phyloP scores from a whole-genome alignment of 345 rosid species.

The Acer negundo region DNA sequence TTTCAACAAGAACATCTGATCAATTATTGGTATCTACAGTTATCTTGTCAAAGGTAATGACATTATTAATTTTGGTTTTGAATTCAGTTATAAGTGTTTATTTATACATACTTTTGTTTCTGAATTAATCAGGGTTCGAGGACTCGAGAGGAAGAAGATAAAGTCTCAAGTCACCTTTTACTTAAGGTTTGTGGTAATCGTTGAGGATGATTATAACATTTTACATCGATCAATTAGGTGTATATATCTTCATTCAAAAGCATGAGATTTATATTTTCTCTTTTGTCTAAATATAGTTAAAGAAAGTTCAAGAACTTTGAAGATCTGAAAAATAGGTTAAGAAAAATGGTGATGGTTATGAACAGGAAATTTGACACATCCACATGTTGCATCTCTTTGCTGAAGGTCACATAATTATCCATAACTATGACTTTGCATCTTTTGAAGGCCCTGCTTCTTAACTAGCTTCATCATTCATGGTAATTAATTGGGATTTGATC shows the following conservation, averaged over 20 bases:
- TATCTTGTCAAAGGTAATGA: conserved; percentile 66
- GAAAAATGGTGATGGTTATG: background rate
- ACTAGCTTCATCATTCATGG: conserved; percentile 1
- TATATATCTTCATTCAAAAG: background rate
- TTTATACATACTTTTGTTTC: background rate
- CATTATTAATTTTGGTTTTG: conserved; percentile 8
- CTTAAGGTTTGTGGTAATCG: conserved; percentile 57
- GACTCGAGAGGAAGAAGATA: conserved; percentile 79
- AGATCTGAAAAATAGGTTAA: conserved; percentile 10
- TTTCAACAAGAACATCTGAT: conserved; percentile 74
- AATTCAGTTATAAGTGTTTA: background rate
- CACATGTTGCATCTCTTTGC: background rate
- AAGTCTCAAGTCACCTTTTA: conserved; percentile 65
- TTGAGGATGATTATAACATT: background rate
- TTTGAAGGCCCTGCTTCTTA: background rate
- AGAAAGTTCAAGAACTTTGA: background rate
- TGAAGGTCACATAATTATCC: background rate
- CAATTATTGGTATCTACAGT: conserved; percentile 59
- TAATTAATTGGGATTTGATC: conserved; percentile 10
- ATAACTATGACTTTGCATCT: background rate
- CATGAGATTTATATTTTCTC: background rate
- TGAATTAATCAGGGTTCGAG: conserved; percentile 55
- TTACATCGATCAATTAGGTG: background rate
- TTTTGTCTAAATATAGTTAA: conserved; percentile 1
- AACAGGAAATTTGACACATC: background rate